Percentiles rank a stretch among this genome's conserved stretches.
These are phyloP conservation scores for Botrytis sinoallii DNA, from an alignment of 2,329 filamentous ascomycete genomes.

Conservation along the genomic window DNA sequence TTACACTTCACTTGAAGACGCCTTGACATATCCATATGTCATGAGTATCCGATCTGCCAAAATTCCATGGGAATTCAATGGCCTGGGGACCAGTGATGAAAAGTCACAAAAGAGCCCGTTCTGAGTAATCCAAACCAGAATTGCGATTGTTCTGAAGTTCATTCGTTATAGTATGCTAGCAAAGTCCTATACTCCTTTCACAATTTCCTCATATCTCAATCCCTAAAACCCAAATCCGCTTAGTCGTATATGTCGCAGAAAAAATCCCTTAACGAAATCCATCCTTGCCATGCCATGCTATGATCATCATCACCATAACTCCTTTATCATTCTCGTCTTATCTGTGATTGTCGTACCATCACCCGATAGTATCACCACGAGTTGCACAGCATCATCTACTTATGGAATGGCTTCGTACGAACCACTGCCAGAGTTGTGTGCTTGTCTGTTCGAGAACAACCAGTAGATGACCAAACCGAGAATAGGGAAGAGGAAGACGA, in stretches of 20 bases:
- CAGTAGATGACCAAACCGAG: slow-evolving; percentile 61
- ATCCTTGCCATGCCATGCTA: neutral
- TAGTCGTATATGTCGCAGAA: slow-evolving; percentile 6
- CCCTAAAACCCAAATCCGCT: neutral
- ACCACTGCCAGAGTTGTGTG: slow-evolving; percentile 48
- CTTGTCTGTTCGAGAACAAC: slow-evolving; percentile 59
- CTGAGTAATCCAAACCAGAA: neutral
- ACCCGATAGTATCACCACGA: neutral
- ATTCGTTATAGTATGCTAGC: slow-evolving; percentile 6
- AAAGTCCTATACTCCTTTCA: neutral
- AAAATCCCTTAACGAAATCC: neutral
- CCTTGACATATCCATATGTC: neutral
- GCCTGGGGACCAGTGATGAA: neutral
- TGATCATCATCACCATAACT: neutral
- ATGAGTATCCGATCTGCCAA: neutral
- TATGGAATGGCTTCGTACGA: slow-evolving; percentile 50
- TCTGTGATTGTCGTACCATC: neutral
- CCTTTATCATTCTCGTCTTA: neutral
- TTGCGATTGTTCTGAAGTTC: neutral
- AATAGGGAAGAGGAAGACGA: slow-evolving; percentile 64
- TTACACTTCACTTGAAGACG: neutral
- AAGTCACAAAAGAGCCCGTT: neutral
- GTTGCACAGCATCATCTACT: neutral
- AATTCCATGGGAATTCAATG: neutral
- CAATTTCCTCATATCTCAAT: neutral